phyloP scores from a whole-genome alignment of 2,329 filamentous ascomycete species.

The Fusarium sp. region DNA sequence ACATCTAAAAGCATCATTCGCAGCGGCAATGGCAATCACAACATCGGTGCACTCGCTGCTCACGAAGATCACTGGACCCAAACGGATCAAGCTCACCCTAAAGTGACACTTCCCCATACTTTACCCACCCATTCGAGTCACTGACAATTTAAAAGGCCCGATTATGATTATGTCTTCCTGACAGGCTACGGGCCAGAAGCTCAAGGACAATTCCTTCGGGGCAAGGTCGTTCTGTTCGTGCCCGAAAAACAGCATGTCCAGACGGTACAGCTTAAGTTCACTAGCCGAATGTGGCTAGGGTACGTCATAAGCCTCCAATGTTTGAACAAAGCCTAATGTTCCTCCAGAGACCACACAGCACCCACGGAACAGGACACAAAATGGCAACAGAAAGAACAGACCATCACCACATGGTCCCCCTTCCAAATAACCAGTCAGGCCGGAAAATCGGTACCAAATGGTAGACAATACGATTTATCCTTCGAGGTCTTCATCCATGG shows the following conservation, averaged over 20 bases:
- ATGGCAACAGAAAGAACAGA: conserved; percentile 2
- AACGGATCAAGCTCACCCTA: not conserved
- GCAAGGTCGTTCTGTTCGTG: not conserved
- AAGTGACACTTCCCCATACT: fast-evolving
- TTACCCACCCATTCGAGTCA: fast-evolving
- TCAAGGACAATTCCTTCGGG: conserved; percentile 3
- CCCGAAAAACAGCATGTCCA: not conserved
- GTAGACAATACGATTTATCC: not conserved
- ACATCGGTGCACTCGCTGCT: not conserved
- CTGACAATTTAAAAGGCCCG: not conserved
- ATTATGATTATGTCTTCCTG: conserved; percentile 1
- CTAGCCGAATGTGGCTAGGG: conserved; percentile 20
- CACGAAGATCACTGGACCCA: not conserved
- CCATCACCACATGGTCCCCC: not conserved
- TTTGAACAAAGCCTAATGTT: no score
- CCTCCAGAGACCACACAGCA: not conserved
- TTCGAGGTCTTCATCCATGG: not conserved
- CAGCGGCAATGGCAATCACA: not conserved
- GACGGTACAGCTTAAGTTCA: not conserved
- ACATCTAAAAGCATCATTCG: no score
- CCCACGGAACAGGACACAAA: not conserved
- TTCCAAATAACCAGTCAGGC: not conserved
- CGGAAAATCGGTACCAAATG: fast-evolving
- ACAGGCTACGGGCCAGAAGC: not conserved
- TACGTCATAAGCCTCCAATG: not conserved